phyloP scores from a whole-genome alignment of 768 basidiomycete genomes.

The Lentinula detonsa region DNA sequence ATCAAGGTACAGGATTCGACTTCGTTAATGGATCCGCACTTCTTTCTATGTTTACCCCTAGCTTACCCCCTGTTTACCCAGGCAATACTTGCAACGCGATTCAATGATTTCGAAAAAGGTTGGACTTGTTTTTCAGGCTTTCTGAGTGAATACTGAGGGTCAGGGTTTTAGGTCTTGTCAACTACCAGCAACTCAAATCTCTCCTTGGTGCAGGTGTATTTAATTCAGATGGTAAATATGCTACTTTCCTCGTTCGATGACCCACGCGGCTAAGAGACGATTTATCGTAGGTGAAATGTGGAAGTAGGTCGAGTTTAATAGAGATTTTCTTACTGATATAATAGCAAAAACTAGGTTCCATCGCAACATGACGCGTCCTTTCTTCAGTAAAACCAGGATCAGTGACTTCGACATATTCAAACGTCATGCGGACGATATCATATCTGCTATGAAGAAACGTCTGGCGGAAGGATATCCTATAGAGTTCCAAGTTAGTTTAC shows the following conservation, averaged over 20 bases:
- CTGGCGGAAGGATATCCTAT: conserved; percentile 40
- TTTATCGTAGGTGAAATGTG: conserved; percentile 42
- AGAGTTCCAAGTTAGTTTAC: conserved; percentile 43
- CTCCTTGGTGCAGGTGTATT: conserved; percentile 56
- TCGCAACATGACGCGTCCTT: conserved; percentile 54
- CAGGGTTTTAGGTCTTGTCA: conserved; percentile 10
- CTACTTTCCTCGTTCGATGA: neutral
- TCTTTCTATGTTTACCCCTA: no score
- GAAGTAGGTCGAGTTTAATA: conserved; percentile 31
- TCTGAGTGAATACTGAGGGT: neutral
- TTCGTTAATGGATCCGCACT: neutral
- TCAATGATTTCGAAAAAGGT: conserved; percentile 29
- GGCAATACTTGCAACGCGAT: conserved; percentile 31
- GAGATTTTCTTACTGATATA: no score
- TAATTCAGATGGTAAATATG: conserved; percentile 42
- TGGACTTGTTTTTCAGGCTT: neutral
- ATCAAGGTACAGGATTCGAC: conserved; percentile 18
- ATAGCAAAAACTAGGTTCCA: conserved; percentile 36
- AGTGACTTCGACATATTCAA: conserved; percentile 51
- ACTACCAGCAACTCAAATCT: conserved; percentile 14
- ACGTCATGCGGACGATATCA: conserved; percentile 39
- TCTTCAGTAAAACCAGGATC: conserved; percentile 50
- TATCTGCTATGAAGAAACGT: conserved; percentile 35
- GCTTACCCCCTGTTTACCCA: neutral
- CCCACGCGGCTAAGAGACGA: neutral